phyloP scores from a whole-genome alignment of 495 filamentous ascomycete species.

The Penicillium canescens region DNA sequence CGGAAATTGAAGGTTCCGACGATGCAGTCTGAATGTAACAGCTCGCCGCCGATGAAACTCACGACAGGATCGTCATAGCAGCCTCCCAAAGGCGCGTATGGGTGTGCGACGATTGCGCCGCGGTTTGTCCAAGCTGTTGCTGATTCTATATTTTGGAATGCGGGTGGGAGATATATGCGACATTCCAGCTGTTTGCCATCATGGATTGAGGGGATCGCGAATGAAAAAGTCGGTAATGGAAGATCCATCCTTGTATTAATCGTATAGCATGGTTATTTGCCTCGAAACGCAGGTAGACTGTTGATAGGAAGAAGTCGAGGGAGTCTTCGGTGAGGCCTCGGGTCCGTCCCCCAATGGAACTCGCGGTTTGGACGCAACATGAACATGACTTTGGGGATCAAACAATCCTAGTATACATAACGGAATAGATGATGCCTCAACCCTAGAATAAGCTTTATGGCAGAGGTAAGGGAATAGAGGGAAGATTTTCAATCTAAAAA shows the following conservation, averaged over 20 bases:
- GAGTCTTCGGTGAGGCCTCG: background rate
- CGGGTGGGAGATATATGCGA: slow-evolving; percentile 71
- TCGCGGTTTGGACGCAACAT: background rate
- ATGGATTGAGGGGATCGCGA: slow-evolving; percentile 81
- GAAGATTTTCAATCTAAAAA: no score
- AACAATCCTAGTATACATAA: background rate
- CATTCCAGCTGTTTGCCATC: slow-evolving; percentile 75
- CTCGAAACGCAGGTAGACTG: background rate
- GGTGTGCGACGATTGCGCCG: slow-evolving; percentile 84
- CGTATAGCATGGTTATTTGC: background rate
- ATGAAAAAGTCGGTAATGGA: slow-evolving; percentile 62
- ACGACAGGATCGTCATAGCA: slow-evolving; percentile 83
- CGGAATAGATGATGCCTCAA: no score
- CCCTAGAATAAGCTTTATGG: no score
- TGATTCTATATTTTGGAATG: slow-evolving; percentile 28
- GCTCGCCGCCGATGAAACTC: slow-evolving; percentile 55
- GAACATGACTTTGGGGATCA: background rate
- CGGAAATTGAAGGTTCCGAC: slow-evolving; percentile 94
- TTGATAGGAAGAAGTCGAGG: background rate
- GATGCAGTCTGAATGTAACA: slow-evolving; percentile 67
- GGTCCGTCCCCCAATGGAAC: background rate
- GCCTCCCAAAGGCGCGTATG: slow-evolving; percentile 86
- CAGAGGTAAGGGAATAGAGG: no score
- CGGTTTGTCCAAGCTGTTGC: slow-evolving; percentile 43
- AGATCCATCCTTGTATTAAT: slow-evolving; percentile 24